phyloP scores from a whole-genome alignment of 148 eudicot genomes.

The Selenicereus undatus region DNA sequence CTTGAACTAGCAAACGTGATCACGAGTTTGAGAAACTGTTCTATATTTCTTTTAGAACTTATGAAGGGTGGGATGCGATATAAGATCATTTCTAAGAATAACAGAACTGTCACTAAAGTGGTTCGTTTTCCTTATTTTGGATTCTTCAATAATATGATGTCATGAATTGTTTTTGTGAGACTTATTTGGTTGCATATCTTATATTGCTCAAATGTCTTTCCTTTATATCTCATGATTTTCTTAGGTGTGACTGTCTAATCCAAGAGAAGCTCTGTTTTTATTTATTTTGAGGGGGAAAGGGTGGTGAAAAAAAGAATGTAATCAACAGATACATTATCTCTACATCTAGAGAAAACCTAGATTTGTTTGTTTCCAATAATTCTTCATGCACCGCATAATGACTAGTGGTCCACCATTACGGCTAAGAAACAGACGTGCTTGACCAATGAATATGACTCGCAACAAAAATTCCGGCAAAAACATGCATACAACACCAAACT shows the following conservation, averaged over 20 bases:
- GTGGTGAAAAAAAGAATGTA: background rate
- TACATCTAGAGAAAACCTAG: background rate
- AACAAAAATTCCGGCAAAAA: conserved; percentile 5
- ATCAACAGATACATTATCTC: background rate
- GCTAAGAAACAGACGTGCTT: conserved; percentile 18
- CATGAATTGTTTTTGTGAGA: too few relatives aligned
- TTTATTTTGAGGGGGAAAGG: background rate
- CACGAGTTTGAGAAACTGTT: too few relatives aligned
- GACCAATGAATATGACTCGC: background rate
- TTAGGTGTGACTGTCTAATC: too few relatives aligned
- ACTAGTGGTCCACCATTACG: conserved; percentile 8
- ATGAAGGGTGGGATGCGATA: too few relatives aligned
- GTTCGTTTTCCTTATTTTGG: too few relatives aligned
- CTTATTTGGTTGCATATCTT: background rate
- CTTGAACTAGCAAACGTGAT: too few relatives aligned
- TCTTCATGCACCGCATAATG: conserved; percentile 6
- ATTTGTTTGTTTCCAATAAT: background rate
- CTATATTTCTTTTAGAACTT: too few relatives aligned
- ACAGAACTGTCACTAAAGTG: too few relatives aligned
- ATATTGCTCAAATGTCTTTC: too few relatives aligned
- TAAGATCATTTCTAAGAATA: too few relatives aligned
- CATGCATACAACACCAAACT: background rate
- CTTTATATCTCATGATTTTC: too few relatives aligned
- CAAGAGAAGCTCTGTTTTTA: background rate
- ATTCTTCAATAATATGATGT: too few relatives aligned